These are phyloP conservation scores for Globisporangium solare DNA, from an alignment of 352 stramenopile genomes.

Conservation along the genomic window DNA sequence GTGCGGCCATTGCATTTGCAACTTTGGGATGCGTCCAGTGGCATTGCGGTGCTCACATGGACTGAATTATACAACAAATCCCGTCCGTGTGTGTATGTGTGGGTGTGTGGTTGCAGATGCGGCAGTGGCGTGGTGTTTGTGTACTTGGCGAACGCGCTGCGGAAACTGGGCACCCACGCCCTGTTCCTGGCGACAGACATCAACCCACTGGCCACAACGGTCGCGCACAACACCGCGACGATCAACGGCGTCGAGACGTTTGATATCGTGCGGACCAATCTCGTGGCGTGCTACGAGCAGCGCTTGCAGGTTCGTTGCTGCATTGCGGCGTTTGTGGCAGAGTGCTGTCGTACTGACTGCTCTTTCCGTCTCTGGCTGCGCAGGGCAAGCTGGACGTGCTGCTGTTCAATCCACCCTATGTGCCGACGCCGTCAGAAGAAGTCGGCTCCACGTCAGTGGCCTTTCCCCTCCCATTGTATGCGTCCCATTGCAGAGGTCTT, in stretches of 20 bases:
- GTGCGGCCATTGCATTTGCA: too few species aligned
- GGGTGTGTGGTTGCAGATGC: conserved; percentile 40
- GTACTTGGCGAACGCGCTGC: conserved; percentile 76
- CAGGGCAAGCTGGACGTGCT: conserved; percentile 89
- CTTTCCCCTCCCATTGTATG: not conserved
- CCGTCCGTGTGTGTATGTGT: not conserved
- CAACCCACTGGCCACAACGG: conserved; percentile 84
- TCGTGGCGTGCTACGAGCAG: conserved; percentile 59
- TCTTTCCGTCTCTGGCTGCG: not conserved
- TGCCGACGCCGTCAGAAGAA: conserved; percentile 95
- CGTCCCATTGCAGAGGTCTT: too few species aligned
- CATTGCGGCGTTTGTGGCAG: not conserved
- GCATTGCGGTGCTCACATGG: not conserved
- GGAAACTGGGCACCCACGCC: conserved; percentile 37
- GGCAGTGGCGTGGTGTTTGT: conserved; percentile 64
- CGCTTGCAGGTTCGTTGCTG: conserved; percentile 38
- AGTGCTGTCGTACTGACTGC: not conserved
- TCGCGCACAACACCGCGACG: conserved; percentile 79
- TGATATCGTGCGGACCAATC: conserved; percentile 84
- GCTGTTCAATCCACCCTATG: conserved; percentile 99
- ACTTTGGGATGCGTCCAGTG: not conserved
- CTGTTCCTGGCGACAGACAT: conserved; percentile 91
- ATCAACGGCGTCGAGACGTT: conserved; percentile 76
- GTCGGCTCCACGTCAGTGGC: conserved; percentile 79
- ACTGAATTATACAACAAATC: not conserved